Base-by-base conservation (phyloP, 2,329 filamentous ascomycete species). In the Plenodomus biglobosus region DNA sequence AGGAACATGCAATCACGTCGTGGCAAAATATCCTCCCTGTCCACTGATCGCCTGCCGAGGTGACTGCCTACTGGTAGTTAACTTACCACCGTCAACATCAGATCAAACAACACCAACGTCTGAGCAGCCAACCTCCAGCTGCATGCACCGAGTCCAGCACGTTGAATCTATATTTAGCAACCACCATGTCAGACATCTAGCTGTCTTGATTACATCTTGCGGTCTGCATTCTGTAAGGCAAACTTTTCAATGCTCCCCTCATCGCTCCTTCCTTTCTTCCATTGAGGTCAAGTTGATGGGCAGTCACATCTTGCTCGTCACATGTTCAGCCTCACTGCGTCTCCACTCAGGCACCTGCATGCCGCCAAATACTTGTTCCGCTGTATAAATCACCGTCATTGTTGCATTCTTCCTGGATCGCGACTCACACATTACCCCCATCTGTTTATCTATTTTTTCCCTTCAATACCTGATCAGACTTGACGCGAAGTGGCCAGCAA, bases 1-100 rank as follows among this genome's bases (percentile, higher is more conserved):
- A 34, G 38, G 37, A 62, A 38, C 45, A 65, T 65, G 62, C 52
- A 27, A 30, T 42, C 37, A 36, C 37, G 16, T 45, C 18, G 42
- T 37, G 24, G 39, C 42, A 32, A 40, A n/a, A 39, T 42, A 42
- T 46, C 37, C 30, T 40, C 27, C 24, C 44, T n/a, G 42, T 40
- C 48, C 43, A 45, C 52, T 49, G 40, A 46, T 50, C 44, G 38
- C 44, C 32, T 51, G 52, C 44, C 22, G 22, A 24, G 22, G 22
- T 24, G 22, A 24, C 10, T 24, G 22, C 22, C 22, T 24, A 24
- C 5, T 24, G 5, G 40, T 53, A 57, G 53, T 51, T 61, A 59
- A 40, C 55, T 21, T 13, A 27, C 24, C 6, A 37, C n/a, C 41
- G 8, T 22, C 42, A 18, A 19, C 44, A 45, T 30, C 42, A 24